Evolutionary conservation across 2,329 filamentous ascomycete genomes (phyloP).

Genomic region (Claviceps digitariae): DNA sequence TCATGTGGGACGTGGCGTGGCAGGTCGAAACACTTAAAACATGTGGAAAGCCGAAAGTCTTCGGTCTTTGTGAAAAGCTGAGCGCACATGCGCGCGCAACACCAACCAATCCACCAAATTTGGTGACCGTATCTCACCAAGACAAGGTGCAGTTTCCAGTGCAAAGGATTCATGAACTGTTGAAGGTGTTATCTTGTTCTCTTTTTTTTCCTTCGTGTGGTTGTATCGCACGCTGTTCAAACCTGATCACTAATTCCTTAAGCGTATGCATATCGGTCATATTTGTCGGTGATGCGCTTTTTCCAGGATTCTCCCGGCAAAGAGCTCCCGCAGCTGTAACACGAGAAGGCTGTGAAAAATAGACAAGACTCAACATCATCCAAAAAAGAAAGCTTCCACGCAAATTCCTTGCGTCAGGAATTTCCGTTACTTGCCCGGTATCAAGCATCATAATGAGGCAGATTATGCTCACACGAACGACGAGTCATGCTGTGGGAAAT

Average conservation of each 20-base stretch:
- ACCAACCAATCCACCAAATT: background rate
- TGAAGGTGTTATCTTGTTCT: background rate
- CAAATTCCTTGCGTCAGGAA: background rate
- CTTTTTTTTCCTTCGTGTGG: too few species aligned
- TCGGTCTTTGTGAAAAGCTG: slow-evolving; percentile 3
- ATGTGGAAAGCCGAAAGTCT: slow-evolving; percentile 6
- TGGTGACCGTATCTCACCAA: background rate
- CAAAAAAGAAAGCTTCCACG: background rate
- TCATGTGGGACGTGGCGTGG: slow-evolving; percentile 1
- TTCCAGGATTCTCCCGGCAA: background rate
- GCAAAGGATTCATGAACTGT: background rate
- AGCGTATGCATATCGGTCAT: background rate
- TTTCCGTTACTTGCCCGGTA: background rate
- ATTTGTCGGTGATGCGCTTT: background rate
- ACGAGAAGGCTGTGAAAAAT: background rate
- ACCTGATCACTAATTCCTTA: background rate
- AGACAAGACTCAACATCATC: background rate
- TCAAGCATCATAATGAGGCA: background rate
- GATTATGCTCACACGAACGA: background rate
- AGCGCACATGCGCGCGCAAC: background rate
- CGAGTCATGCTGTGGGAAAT: background rate
- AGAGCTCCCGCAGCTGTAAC: background rate
- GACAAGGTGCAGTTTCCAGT: background rate
- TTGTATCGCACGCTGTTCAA: background rate
- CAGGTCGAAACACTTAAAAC: background rate